Base-by-base conservation (phyloP, 148 eudicot genomes). In the Silene latifolia region DNA sequence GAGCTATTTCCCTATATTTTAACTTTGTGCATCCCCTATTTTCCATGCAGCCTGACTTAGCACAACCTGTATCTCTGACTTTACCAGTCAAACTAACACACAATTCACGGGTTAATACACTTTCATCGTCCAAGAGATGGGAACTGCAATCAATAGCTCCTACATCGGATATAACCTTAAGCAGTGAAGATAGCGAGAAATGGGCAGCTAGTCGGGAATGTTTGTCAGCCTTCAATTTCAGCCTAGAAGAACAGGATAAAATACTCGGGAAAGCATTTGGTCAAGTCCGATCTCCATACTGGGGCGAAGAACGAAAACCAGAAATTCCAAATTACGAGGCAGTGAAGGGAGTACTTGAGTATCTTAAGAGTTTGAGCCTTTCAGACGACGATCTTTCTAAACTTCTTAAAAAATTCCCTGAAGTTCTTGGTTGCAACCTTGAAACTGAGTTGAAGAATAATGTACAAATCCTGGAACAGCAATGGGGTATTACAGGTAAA, bases 241-340 rank as follows among this genome's bases (percentile, higher is more conserved):
- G 77, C 63, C 71, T 60, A 1, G 97, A 96, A 48, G 99, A 92
- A 67, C 87, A 86, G 80, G 91, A 89, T 78, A 92, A 89, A 79
- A 92, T 92, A 58, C 84, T 92, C 0, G 94, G 93, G 32, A 96
- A 96, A 82, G 99, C 99, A 44, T 96, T 92, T 77, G 99, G 99
- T 32, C 85, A 86, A 21, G 77, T 92, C 63, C 94, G 79, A 58
- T 92, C 99, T 0, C 98, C 99, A 19, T 96, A 92, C 58, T 96
- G 99, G 99, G 87, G 93, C 3, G 97, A 96, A 80, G 98, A 92
- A 77, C 82, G 99, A 65, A 85, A 87, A 76, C 83, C 72, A 60
- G 93, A 87, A 77, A 80, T 92, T 35, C 99, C 99, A 15, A 72
- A 80, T 14, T 48, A 69, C 12, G 89, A 92, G 75, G 53, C 68